Conservation (phyloP, 2,329 filamentous ascomycete genomes). For the Colletotrichum liaoningense region DNA sequence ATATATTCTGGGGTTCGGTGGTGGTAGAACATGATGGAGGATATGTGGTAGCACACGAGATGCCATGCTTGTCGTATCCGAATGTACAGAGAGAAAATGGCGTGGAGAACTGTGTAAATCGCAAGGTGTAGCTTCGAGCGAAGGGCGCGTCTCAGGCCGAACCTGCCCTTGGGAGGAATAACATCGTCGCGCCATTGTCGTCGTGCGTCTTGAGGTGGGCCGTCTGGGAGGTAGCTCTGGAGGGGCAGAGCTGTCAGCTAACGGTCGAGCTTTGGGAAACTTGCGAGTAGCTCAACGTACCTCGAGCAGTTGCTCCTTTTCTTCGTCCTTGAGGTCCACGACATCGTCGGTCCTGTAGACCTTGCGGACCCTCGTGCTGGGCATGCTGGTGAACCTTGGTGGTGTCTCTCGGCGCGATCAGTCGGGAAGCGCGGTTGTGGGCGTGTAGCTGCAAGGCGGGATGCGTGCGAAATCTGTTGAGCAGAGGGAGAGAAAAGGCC, state of each 20-base stretch:
- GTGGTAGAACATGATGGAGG: slow-evolving; percentile 91
- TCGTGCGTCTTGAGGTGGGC: slow-evolving; percentile 6
- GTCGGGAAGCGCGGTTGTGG: slow-evolving; percentile 4
- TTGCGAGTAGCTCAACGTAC: slow-evolving; percentile 40
- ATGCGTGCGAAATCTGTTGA: slow-evolving; percentile 23
- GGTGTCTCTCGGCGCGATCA: slow-evolving; percentile 13
- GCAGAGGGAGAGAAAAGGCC: slow-evolving; percentile 4
- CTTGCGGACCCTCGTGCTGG: slow-evolving; percentile 46
- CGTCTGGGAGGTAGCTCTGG: slow-evolving; percentile 42
- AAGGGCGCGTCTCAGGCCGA: slow-evolving; percentile 72
- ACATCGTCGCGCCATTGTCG: slow-evolving; percentile 34
- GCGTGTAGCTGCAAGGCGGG: slow-evolving; percentile 20
- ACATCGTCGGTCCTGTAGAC: slow-evolving; percentile 54
- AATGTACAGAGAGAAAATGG: slow-evolving; percentile 89
- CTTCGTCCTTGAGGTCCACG: slow-evolving; percentile 47
- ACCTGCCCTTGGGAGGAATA: slow-evolving; percentile 51
- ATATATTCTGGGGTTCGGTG: slow-evolving; percentile 96
- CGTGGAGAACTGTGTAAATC: slow-evolving; percentile 78
- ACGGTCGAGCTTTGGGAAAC: neutral
- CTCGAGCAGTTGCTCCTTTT: slow-evolving; percentile 50
- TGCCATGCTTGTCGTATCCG: slow-evolving; percentile 84
- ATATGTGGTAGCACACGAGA: slow-evolving; percentile 79
- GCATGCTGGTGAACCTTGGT: slow-evolving; percentile 39
- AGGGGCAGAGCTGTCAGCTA: slow-evolving; percentile 22
- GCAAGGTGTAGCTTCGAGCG: slow-evolving; percentile 72